phyloP scores from a whole-genome alignment of 306 rosid genomes.

The Crataegus laevigata region DNA sequence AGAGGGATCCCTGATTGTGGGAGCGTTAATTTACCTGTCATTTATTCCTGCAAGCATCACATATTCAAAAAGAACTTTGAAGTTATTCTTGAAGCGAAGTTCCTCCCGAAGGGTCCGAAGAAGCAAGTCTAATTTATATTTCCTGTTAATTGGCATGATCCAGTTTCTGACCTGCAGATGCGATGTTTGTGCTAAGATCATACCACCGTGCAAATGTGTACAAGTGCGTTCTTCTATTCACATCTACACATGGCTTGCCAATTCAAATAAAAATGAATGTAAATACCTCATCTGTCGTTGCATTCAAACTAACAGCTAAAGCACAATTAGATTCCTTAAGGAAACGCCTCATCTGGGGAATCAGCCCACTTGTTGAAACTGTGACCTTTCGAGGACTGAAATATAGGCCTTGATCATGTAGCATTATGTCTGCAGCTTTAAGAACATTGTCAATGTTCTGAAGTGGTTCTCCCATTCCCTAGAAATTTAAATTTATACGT shows the following conservation, averaged over 20 bases:
- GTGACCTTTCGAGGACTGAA: conserved; percentile 96
- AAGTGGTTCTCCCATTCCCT: conserved; percentile 99
- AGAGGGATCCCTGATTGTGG: neutral
- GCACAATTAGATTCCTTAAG: conserved; percentile 73
- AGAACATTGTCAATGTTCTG: conserved; percentile 91
- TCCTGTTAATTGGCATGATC: conserved; percentile 95
- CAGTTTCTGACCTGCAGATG: conserved; percentile 77
- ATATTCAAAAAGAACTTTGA: conserved; percentile 77
- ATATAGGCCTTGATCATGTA: conserved; percentile 85
- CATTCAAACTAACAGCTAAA: conserved; percentile 94
- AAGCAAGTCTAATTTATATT: conserved; percentile 66
- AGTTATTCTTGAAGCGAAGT: conserved; percentile 53
- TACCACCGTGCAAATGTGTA: neutral
- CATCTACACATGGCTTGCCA: conserved; percentile 3
- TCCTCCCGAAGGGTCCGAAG: conserved; percentile 74
- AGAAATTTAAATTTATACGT: conserved; percentile 9
- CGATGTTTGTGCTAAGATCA: conserved; percentile 11
- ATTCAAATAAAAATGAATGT: conserved; percentile 3
- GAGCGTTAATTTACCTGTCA: conserved; percentile 47
- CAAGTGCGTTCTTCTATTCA: neutral
- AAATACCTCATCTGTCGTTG: conserved; percentile 84
- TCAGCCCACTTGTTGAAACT: conserved; percentile 92
- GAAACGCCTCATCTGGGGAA: conserved; percentile 81
- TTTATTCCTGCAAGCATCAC: conserved; percentile 91
- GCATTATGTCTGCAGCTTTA: conserved; percentile 84